Base-by-base conservation (phyloP, 31 red algal genomes). In the Odonthalia washingtoniensis region DNA sequence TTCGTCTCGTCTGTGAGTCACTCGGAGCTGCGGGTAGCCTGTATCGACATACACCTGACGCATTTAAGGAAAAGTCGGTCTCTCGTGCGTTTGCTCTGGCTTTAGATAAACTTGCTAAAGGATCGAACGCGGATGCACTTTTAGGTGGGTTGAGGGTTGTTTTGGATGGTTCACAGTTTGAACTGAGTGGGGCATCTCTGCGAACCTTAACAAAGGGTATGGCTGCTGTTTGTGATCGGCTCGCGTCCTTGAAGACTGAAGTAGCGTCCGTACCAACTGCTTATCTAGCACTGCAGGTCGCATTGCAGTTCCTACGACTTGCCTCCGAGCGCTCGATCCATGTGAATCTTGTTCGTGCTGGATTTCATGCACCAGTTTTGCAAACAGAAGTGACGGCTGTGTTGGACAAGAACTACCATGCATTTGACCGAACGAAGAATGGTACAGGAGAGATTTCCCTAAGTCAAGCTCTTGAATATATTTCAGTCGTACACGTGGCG, bases 1-100 rank as follows among this genome's bases (percentile, higher is more conserved):
- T 17, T 42, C 76, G 86, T 40, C 32, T 89, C 18, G 64, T 80
- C 27, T 74, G n/a, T 9, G 86, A 89, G 46, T 34, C 74, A 18
- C 36, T 89, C 40, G 6, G 40, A 1, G 76, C 86, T 18, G 33
- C 66, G 28, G 60, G 74, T 39, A 79, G 75, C 46, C 46, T 81
- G 1, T 21, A 44, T 65, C 64, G 18, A 27, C 36, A 78, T 74
- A 66, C 86, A 4, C 39, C 86, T 30, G 60, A 28, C 31, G 4
- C 63, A 1, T 89, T 89, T 65, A 53, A 44, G 3, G 73, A 70
- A 57, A 72, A 81, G 41, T 27, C 64, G 18, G 61, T 65, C 39
- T 77, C 53, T 3, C 32, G n/a, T 35, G 1, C 40, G 4, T 21
- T 83, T 44, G 24, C 64, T 45, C 64, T 43, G 35, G 40, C 40